A percentile compares a stretch with the other conserved stretches of the same genome.
These are phyloP conservation scores for Lanmaoa rubissima DNA, from an alignment of 768 basidiomycete species.

Conservation along the genomic window DNA sequence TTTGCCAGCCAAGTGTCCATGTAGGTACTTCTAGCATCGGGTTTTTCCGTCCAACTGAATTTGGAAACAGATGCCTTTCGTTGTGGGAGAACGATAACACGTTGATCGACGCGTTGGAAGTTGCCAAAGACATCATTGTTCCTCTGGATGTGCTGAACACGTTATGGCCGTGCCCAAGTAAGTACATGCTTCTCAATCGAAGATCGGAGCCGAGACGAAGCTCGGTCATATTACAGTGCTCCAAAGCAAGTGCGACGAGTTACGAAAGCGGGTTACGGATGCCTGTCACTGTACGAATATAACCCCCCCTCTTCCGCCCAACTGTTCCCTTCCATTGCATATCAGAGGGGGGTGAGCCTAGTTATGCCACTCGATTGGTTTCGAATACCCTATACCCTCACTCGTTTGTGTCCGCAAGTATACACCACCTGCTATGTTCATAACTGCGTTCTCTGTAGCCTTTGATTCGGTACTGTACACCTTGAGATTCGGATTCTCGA, in stretches of 20 bases:
- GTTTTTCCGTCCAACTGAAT: not conserved
- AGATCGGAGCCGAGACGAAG: slow-evolving; percentile 11
- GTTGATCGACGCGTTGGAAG: slow-evolving; percentile 56
- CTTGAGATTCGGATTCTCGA: slow-evolving; percentile 2
- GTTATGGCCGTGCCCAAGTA: slow-evolving; percentile 63
- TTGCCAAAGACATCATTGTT: slow-evolving; percentile 62
- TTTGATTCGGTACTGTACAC: slow-evolving; percentile 28
- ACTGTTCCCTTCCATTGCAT: slow-evolving; percentile 37
- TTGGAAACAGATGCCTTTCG: slow-evolving; percentile 50
- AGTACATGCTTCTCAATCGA: slow-evolving; percentile 18
- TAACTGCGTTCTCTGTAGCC: slow-evolving; percentile 28
- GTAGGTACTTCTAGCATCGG: slow-evolving; percentile 35
- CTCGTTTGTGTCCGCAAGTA: slow-evolving; percentile 29
- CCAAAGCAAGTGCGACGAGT: slow-evolving; percentile 45
- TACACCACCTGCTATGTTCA: slow-evolving; percentile 30
- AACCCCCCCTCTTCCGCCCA: slow-evolving; percentile 40
- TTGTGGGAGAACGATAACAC: slow-evolving; percentile 64
- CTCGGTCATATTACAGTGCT: slow-evolving; percentile 37
- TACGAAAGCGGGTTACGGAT: slow-evolving; percentile 48
- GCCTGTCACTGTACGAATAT: slow-evolving; percentile 46
- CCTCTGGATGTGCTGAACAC: slow-evolving; percentile 66
- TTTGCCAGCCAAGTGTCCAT: slow-evolving; percentile 64
- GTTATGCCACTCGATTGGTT: not conserved
- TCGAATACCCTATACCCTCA: slow-evolving; percentile 25
- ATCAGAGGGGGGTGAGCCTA: slow-evolving; percentile 26